Evolutionary conservation across 768 basidiomycete genomes (phyloP), one percentile per base, ranked within the genome.

Genomic region (Leccinum uliginosum): DNA sequence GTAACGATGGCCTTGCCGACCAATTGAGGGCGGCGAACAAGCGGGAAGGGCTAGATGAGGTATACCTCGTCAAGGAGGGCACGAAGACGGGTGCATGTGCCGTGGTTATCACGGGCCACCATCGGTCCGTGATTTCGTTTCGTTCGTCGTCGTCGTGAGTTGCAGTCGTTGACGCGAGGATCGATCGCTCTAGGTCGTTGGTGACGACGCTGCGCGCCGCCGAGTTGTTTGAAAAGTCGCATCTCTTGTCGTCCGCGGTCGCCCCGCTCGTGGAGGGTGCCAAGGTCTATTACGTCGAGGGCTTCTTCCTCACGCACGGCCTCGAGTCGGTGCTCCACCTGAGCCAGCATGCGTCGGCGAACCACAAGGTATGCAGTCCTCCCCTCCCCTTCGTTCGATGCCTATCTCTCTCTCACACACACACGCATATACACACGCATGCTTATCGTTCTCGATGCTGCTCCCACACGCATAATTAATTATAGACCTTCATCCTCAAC

Each of bases 251-350:
- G 9, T 80, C 88, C 14, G 73, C 78, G 52, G 85, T 98, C 61
- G 85, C 89, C 26, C 80, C 85, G 30, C 76, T 93, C 62, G 78
- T 98, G 66, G 80, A 90, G 6, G 80, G 76, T 47, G 96, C 95
- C 57, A 86, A 89, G 68, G 82, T 83, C 70, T 97, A 83, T 80
- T 99, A 99, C 77, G 84, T 98, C 59, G 96, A 93, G 67, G 96
- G 96, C 8, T 99, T 88, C 79, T 98, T 99, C 85, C 81, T 98
- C 57, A 96, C 96, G 17, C 96, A 99, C 69, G 96, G 97, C 46
- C 70, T 81, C 55, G 83, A 85, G 54, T 80, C 82, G 55, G 84
- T 84, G 50, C 73, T 91, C 38, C 78, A 86, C 65, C 75, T 98
- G 59, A 84, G 87, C 73, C 84, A 88, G 71, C 85, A 87, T 60